These are phyloP conservation scores for Vairimorpha necatrix DNA, from an alignment of 371 early-diverging fungal genomes.

Conservation along the genomic window DNA sequence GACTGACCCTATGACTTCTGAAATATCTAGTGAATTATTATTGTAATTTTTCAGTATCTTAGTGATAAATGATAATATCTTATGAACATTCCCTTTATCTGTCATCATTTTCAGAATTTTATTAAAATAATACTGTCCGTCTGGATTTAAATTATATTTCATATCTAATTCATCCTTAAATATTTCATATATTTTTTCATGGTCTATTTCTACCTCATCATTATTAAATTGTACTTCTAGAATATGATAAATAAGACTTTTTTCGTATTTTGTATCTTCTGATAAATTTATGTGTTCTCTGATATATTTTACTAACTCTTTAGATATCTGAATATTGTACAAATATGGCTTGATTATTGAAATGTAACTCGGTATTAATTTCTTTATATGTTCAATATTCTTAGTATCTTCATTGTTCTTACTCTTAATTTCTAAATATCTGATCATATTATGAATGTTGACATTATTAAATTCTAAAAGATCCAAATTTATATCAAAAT, in stretches of 20 bases:
- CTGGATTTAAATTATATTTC: neutral
- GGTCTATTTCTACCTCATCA: neutral
- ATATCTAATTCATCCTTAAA: neutral
- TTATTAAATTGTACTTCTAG: neutral
- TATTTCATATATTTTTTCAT: neutral
- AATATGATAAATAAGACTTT: neutral
- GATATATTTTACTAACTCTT: neutral
- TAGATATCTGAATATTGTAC: neutral
- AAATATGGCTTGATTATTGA: neutral
- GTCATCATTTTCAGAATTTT: neutral
- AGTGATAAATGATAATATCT: neutral
- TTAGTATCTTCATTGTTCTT: neutral
- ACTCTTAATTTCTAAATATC: neutral
- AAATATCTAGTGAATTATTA: neutral
- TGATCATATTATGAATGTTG: neutral
- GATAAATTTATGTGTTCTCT: neutral
- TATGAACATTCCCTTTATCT: neutral
- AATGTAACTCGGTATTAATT: neutral
- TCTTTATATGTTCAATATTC: neutral
- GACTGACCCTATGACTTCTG: neutral
- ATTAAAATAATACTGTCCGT: neutral
- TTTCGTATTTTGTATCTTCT: neutral
- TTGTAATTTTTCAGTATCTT: neutral
- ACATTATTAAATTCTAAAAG: neutral
- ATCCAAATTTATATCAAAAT: neutral